These are phyloP conservation scores for Saccharomyces jurei DNA, from an alignment of 805 yeast genomes.

Conservation along the genomic window DNA sequence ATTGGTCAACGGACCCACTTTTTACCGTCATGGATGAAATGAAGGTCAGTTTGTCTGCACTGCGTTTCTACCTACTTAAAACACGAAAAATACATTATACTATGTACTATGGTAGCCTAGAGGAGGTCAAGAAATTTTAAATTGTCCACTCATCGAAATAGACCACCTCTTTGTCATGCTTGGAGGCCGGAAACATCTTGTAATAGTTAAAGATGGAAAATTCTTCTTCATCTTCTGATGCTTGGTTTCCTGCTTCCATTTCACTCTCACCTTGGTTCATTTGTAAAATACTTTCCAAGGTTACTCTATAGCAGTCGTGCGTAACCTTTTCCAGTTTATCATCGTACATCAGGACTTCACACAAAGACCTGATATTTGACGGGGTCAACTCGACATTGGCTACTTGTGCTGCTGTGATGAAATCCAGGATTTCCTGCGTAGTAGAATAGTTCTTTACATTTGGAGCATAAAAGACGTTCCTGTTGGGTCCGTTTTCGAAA, in stretches of 20 bases:
- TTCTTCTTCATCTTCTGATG: constrained; percentile 21
- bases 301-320: constrained; percentile 63
- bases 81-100: not conserved
- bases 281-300: constrained; percentile 74
- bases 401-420: constrained; percentile 62
- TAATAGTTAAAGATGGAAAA: constrained; percentile 38
- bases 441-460: constrained; percentile 58
- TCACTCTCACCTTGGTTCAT: constrained; percentile 37
- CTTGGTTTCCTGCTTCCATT: not conserved
- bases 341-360: constrained; percentile 83
- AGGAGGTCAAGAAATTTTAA: constrained; percentile 10
- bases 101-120: not conserved
- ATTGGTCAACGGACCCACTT: not conserved
- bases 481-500: constrained; percentile 13
- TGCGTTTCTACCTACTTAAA: not conserved
- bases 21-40: not conserved
- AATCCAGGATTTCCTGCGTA: constrained; percentile 65
- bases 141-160: constrained; percentile 43
- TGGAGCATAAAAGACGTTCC: constrained; percentile 39
- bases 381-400: constrained; percentile 73
- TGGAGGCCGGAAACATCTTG: constrained; percentile 33
- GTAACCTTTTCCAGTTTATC: constrained; percentile 67
- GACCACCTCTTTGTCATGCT: constrained; percentile 35
- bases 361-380: constrained; percentile 68
- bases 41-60: not conserved